Evolutionary conservation across 176 grass and related monocot species (phyloP), one percentile per base, ranked within the genome.

Genomic region (Aegilops sharonensis): DNA sequence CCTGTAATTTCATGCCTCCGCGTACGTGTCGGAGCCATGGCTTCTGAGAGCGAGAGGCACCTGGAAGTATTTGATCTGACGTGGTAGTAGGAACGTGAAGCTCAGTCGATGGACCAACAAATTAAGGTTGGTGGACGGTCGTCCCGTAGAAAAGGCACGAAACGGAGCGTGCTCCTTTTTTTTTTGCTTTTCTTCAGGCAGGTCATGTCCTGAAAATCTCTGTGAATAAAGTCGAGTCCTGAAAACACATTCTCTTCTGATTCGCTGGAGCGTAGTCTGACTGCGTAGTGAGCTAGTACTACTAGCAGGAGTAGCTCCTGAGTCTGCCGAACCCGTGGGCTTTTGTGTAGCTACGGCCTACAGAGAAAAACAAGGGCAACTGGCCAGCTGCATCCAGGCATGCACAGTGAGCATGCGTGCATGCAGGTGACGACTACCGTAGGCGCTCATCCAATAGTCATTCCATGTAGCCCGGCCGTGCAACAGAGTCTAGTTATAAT

Each of bases 61-160:
- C 59, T n/a, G 9, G 2, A 42, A 73, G 59, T 79, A 60, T 78
- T 78, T 60, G 81, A 69, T 84, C 75, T 76, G 62, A 77, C 40
- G 60, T 61, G 39, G 67, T 43, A 20, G 61, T 43, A 61, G 47
- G 47, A 37, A 15, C 78, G 50, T 60, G 20, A 45, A n/a, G 45
- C 10, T 37, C 34, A 74, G 30, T 80, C 27, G 75, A 32, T 73
- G 18, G 18, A 9, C 1, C 52, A 79, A 60, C 45, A 52, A 76
- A 76, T 76, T n/a, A 57, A 75, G 68, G 75, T 84, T 84, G 85
- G 89, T 90, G 85, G 5, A 7, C 57, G 15, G 75, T 87, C 57
- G 24, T 76, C 24, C 23, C 31, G 5, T 47, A 11, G 0, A 17
- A 76, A 81, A 29, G 8, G 59, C 35, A 48, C 10, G 18, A 84